Percentiles rank a stretch among this genome's conserved stretches.
These are phyloP conservation scores for Candida bentonensis DNA, from an alignment of 805 yeast genomes.

Conservation along the genomic window DNA sequence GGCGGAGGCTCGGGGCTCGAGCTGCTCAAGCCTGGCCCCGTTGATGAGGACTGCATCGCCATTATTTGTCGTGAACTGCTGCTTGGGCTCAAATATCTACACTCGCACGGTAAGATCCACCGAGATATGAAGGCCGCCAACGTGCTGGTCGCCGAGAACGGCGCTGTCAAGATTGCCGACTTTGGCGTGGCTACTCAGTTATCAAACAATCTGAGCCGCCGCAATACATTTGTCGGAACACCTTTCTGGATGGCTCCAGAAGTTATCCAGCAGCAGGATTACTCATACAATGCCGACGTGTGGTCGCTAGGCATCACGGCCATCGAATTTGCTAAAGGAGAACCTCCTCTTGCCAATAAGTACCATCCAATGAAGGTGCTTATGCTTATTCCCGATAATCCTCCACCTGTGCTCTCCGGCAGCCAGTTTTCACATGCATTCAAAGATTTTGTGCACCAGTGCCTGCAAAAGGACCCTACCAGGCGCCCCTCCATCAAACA, in stretches of 20 bases:
- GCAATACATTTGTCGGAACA: conserved; percentile 32
- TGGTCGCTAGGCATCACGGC: conserved; percentile 77
- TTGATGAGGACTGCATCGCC: conserved; percentile 41
- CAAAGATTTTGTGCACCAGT: conserved; percentile 51
- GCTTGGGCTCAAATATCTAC: conserved; percentile 51
- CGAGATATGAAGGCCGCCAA: conserved; percentile 93
- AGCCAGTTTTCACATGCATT: conserved; percentile 35
- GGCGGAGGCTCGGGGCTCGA: conserved; percentile 68
- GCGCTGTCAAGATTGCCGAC: conserved; percentile 81
- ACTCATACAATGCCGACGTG: conserved; percentile 59
- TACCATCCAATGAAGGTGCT: conserved; percentile 42
- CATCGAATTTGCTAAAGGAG: conserved; percentile 56
- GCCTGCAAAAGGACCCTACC: conserved; percentile 59
- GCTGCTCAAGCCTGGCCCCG: conserved; percentile 37
- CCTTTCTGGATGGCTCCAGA: conserved; percentile 99
- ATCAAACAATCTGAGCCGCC: conserved; percentile 38
- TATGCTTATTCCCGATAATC: conserved; percentile 34
- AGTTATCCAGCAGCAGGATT: conserved; percentile 75
- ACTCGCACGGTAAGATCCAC: conserved; percentile 62
- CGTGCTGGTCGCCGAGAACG: conserved; percentile 51
- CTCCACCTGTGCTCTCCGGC: conserved; percentile 29
- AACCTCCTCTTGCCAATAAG: conserved; percentile 48
- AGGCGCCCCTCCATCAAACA: conserved; percentile 50
- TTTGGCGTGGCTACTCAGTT: conserved; percentile 88
- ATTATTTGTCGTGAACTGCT: conserved; percentile 41